A percentile compares a stretch with the other conserved stretches of the same genome.
Conservation (phyloP, 257 asterid species). For the Ophiorrhiza pumila region DNA sequence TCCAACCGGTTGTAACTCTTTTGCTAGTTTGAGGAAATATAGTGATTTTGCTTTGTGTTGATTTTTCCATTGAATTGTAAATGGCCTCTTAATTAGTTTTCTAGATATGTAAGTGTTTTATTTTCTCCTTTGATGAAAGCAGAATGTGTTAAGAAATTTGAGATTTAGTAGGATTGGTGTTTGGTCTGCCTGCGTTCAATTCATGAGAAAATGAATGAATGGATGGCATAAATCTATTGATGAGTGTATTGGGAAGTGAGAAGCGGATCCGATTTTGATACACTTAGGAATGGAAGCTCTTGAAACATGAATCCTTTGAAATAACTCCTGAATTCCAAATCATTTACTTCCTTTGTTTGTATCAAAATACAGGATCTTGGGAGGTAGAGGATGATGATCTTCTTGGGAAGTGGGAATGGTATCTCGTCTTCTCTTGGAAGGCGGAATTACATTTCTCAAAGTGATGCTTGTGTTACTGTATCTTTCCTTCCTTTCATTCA, state of each 20-base stretch:
- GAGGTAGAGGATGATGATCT: neutral
- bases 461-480: neutral
- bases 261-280: no score
- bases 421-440: slow-evolving; percentile 7
- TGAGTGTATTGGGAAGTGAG: no score
- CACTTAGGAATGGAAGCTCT: no score
- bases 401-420: slow-evolving; percentile 18
- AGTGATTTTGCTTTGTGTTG: neutral
- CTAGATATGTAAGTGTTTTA: neutral
- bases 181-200: neutral
- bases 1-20: neutral
- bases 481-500: neutral
- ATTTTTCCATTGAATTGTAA: slow-evolving; percentile 1
- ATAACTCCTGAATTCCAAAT: no score
- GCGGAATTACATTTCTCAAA: slow-evolving; percentile 20
- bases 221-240: no score
- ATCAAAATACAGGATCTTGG: neutral
- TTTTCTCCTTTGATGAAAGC: neutral
- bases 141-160: neutral
- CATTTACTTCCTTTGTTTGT: no score
- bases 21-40: neutral
- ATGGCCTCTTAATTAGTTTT: neutral
- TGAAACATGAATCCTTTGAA: no score
- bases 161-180: no score
- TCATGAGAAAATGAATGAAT: no score